A percentile compares a stretch with the other conserved stretches of the same genome.
phyloP scores from a whole-genome alignment of 2,329 filamentous ascomycete species.

The Diaporthe capsici region DNA sequence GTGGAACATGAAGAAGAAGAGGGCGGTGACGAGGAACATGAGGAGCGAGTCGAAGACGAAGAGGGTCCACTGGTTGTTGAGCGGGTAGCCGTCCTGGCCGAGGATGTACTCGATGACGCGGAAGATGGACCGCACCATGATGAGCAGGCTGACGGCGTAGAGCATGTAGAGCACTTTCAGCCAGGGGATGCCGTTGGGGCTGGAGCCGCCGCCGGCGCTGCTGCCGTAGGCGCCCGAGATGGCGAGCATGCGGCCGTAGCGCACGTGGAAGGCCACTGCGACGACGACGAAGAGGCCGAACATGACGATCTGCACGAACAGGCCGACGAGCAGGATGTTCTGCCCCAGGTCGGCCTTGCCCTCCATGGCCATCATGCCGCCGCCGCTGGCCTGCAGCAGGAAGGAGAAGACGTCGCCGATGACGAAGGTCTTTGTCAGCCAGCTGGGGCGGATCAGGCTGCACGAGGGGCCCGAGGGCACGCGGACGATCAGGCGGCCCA shows the following conservation, averaged over 20 bases:
- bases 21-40: conserved; percentile 44
- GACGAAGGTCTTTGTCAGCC: conserved; percentile 70
- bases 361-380: conserved; percentile 51
- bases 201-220: not conserved
- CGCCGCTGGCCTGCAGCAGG: conserved; percentile 62
- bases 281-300: conserved; percentile 69
- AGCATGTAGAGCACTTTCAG: conserved; percentile 46
- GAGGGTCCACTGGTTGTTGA: conserved; percentile 49
- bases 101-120: conserved; percentile 56
- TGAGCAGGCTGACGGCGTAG: conserved; percentile 47
- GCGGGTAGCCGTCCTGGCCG: conserved; percentile 49
- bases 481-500: conserved; percentile 59
- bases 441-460: conserved; percentile 52
- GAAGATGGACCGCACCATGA: conserved; percentile 55
- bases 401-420: conserved; percentile 67
- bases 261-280: conserved; percentile 63
- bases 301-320: conserved; percentile 69
- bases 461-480: conserved; percentile 51
- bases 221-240: conserved; percentile 32
- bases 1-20: conserved; percentile 43
- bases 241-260: conserved; percentile 45
- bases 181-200: conserved; percentile 45
- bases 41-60: conserved; percentile 52
- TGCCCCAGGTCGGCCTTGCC: conserved; percentile 55
- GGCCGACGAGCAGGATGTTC: conserved; percentile 68